Percentiles rank a stretch among this genome's conserved stretches.
Conservation (phyloP, 805 yeast species). For the Metschnikowia koreensis region DNA sequence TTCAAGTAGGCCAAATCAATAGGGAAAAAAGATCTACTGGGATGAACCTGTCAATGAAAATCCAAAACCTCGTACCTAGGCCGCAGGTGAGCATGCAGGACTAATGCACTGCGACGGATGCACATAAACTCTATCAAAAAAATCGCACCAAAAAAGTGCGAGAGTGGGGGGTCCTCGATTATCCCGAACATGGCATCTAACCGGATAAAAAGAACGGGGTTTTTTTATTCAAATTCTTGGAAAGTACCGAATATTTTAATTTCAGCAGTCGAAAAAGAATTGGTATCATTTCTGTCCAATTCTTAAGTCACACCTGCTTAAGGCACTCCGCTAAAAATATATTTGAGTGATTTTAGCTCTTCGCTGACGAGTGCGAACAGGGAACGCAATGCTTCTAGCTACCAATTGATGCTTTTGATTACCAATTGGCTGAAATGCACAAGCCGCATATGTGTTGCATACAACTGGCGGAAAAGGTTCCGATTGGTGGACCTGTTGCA, state of each 20-base stretch:
- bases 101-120: not conserved
- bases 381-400: not conserved
- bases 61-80: too few species aligned
- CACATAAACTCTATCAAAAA: conserved; percentile 5
- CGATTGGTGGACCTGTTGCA: not conserved
- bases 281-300: not conserved
- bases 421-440: not conserved
- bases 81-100: not conserved
- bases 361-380: not conserved
- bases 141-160: not conserved
- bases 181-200: too few species aligned
- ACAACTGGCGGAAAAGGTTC: not conserved
- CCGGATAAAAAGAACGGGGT: too few species aligned
- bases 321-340: too few species aligned
- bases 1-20: too few species aligned
- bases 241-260: too few species aligned
- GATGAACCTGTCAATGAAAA: too few species aligned
- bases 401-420: not conserved
- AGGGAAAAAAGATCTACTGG: too few species aligned
- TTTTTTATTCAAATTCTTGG: too few species aligned
- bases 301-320: too few species aligned
- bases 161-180: not conserved
- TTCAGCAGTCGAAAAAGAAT: too few species aligned
- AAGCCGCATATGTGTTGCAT: not conserved
- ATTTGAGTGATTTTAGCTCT: not conserved